Percentiles rank a stretch among this genome's conserved stretches.
Evolutionary conservation across 768 basidiomycete genomes (phyloP).

Genomic region (Mycena pura): DNA sequence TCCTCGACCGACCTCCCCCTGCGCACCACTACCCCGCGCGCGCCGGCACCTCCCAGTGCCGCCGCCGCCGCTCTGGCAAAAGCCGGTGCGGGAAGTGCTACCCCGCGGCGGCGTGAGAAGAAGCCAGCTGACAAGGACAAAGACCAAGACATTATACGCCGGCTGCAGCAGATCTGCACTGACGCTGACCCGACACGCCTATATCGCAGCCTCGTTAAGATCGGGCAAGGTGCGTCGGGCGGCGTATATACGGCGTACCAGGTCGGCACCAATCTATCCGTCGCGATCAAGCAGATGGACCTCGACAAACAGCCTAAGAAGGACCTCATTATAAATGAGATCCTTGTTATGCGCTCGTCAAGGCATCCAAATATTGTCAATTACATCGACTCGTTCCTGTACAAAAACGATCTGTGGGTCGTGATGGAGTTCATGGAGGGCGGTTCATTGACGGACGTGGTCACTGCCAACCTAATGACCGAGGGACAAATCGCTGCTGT

Average conservation of each 20-base stretch:
- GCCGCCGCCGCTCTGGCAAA: conserved; percentile 73
- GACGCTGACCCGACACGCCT: conserved; percentile 96
- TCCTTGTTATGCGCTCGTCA: conserved; percentile 96
- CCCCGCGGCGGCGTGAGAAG: conserved; percentile 87
- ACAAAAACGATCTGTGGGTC: conserved; percentile 99
- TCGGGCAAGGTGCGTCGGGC: conserved; percentile 97
- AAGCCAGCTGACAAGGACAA: conserved; percentile 80
- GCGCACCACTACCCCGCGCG: conserved; percentile 28
- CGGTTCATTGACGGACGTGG: conserved; percentile 92
- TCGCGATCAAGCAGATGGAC: conserved; percentile 99
- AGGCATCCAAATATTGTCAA: conserved; percentile 99
- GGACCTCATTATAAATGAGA: conserved; percentile 99
- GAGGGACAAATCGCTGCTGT: conserved; percentile 99
- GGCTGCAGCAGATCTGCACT: conserved; percentile 93
- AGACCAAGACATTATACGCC: conserved; percentile 89
- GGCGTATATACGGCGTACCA: conserved; percentile 99
- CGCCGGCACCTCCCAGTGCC: conserved; percentile 54
- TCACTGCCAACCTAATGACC: conserved; percentile 94
- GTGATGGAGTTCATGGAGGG: conserved; percentile 99
- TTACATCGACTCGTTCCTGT: conserved; percentile 97
- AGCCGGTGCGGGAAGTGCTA: conserved; percentile 70
- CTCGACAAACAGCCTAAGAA: conserved; percentile 99
- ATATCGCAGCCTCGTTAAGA: conserved; percentile 93
- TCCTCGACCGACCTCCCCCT: conserved; percentile 65
- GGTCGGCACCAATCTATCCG: conserved; percentile 90